A percentile compares a stretch with the other conserved stretches of the same genome.
Evolutionary conservation across 2,329 filamentous ascomycete genomes (phyloP).

Genomic region (Verticillium nubilum): DNA sequence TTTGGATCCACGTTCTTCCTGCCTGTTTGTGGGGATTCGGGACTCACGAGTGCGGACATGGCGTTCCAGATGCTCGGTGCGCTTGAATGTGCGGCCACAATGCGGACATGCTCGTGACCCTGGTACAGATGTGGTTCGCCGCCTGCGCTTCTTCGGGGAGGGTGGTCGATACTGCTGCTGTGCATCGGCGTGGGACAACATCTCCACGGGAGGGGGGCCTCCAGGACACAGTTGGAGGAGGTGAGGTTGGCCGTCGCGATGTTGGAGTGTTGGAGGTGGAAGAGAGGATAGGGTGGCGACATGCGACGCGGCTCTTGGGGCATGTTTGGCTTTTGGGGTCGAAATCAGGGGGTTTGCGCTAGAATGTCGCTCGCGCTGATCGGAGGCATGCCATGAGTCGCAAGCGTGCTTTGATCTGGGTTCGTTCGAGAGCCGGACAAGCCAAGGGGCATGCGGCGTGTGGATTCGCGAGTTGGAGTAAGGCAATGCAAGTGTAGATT

Average conservation of each 20-base stretch:
- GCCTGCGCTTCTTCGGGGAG: conserved; percentile 13
- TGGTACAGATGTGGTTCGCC: conserved; percentile 12
- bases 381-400: not conserved
- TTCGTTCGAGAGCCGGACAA: not conserved
- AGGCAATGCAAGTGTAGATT: not conserved
- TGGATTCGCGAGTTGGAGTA: not conserved
- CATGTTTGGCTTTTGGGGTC: conserved; percentile 7
- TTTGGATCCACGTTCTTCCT: not conserved
- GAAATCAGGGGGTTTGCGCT: conserved; percentile 1
- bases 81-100: conserved; percentile 37
- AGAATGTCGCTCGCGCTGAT: not conserved
- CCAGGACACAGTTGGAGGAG: not conserved
- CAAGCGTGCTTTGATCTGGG: not conserved
- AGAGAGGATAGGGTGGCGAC: not conserved
- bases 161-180: conserved; percentile 7
- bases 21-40: not conserved
- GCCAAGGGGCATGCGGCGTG: not conserved
- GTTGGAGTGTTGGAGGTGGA: conserved; percentile 7
- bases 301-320: conserved; percentile 6
- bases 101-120: conserved; percentile 28
- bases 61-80: conserved; percentile 39
- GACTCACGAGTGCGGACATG: conserved; percentile 40
- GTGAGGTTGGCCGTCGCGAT: not conserved
- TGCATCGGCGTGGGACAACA: conserved; percentile 8
- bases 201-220: not conserved